phyloP scores from a whole-genome alignment of 2,329 filamentous ascomycete genomes.

The Hymenoscyphus scutula region DNA sequence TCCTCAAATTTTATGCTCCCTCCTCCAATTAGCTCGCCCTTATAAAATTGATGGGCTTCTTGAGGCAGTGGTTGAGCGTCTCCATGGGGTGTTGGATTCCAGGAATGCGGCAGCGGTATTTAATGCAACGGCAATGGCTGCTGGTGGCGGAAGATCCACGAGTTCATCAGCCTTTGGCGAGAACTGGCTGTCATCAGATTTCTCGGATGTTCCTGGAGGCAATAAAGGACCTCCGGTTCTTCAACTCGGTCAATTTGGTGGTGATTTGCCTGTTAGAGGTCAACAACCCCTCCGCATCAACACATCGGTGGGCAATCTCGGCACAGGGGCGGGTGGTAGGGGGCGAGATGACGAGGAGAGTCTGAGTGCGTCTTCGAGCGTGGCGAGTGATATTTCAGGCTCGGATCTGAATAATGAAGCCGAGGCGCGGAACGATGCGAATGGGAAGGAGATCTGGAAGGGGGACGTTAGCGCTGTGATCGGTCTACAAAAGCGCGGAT shows the following conservation, averaged over 20 bases:
- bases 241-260: conserved; percentile 22
- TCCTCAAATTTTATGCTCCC: conserved; percentile 91
- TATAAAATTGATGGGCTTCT: conserved; percentile 91
- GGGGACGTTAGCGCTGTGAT: conserved; percentile 86
- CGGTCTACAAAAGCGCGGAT: conserved; percentile 87
- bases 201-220: conserved; percentile 35
- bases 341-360: conserved; percentile 37
- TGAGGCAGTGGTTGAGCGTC: conserved; percentile 86
- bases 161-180: conserved; percentile 49
- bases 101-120: conserved; percentile 95
- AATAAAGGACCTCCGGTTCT: conserved; percentile 16
- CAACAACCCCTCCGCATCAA: conserved; percentile 46
- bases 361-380: conserved; percentile 32
- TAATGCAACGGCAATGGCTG: conserved; percentile 97
- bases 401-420: conserved; percentile 37
- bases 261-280: conserved; percentile 21
- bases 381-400: conserved; percentile 30
- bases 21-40: conserved; percentile 87
- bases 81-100: conserved; percentile 86
- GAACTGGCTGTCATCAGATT: conserved; percentile 52
- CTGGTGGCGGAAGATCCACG: conserved; percentile 84
- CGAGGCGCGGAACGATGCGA: conserved; percentile 39
- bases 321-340: conserved; percentile 33
- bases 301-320: conserved; percentile 44
- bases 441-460: conserved; percentile 68